Evolutionary conservation across 1,139 yeast species (phyloP), one percentile per base, ranked within the genome.

Genomic region (Pichia sp.): DNA sequence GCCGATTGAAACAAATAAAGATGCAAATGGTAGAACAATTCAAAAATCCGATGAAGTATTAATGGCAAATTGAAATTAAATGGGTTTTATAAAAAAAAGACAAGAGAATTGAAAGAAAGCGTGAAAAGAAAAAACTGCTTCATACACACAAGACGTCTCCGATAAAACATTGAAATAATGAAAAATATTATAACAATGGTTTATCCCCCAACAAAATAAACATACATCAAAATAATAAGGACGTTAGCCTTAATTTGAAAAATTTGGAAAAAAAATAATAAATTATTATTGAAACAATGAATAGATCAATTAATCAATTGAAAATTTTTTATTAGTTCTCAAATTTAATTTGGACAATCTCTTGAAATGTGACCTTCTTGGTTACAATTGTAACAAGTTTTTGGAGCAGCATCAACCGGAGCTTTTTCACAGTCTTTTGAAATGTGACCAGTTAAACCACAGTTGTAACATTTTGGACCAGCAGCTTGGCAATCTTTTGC

Each of bases 381-480:
- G 57, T 88, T 86, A 70, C 97, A 89, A 68, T 86, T 86, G 83
- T 82, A 89, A 71, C 97, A 89, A 43, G 47, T 55, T 48, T 67
- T 78, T 78, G 59, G 74, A 69, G 51, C 67, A 29, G 69, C 67
- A 46, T 66, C 68, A 36, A 72, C 11, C 10, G n/a, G 60, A 45
- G 70, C 68, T 39, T 78, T 70, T 35, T 35, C 37, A 71, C 97
- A 89, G 58, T 86, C 95, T 69, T 81, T 86, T 56, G 94, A 83
- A 61, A 88, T 77, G 73, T 89, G 97, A 48, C 96, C 96, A 56
- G 78, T 74, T 69, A 84, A 83, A 60, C 96, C 96, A 71, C 97
- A 89, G 52, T 94, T 86, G 75, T 86, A 89, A 71, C 97, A 89
- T 70, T 86, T 86, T 66, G 83, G 79, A 48, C 70, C 74, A 58